A percentile compares a stretch with the other conserved stretches of the same genome.
Conservation (phyloP, 2,329 filamentous ascomycete genomes). For the Cercospora sesami region DNA sequence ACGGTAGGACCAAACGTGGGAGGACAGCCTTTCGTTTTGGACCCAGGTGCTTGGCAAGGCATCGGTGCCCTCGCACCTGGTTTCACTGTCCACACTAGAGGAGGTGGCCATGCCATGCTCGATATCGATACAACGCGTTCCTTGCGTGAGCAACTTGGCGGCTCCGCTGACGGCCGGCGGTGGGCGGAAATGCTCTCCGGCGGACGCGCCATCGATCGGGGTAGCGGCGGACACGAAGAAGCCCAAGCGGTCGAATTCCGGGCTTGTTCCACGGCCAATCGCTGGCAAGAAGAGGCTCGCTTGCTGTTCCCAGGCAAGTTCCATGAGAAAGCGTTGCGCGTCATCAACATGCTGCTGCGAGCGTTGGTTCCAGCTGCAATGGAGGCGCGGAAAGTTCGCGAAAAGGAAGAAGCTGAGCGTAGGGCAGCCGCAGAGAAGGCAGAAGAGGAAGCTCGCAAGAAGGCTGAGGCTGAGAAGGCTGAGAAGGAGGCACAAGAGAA, state of each 20-base stretch:
- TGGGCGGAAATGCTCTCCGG: constrained; percentile 44
- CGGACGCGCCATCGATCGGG: constrained; percentile 48
- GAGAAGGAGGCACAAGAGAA: constrained; percentile 55
- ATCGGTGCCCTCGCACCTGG: constrained; percentile 26
- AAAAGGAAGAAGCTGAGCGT: constrained; percentile 66
- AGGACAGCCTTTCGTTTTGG: constrained; percentile 26
- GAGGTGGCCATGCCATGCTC: constrained; percentile 26
- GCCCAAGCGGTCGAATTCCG: constrained; percentile 75
- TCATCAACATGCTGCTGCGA: constrained; percentile 69
- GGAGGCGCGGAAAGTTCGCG: constrained; percentile 72
- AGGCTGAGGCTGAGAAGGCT: constrained; percentile 62
- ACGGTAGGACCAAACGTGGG: constrained; percentile 25
- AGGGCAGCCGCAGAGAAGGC: constrained; percentile 63
- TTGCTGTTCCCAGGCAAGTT: constrained; percentile 71
- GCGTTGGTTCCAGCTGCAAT: constrained; percentile 80
- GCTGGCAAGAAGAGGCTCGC: constrained; percentile 88
- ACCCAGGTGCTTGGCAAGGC: constrained; percentile 27
- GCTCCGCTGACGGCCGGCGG: constrained; percentile 8
- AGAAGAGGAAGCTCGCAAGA: constrained; percentile 61
- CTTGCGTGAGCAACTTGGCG: constrained; percentile 28
- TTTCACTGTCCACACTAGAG: constrained; percentile 28
- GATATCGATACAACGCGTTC: constrained; percentile 34
- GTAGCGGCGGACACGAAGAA: constrained; percentile 55
- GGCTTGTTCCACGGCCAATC: constrained; percentile 67
- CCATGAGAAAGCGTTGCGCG: constrained; percentile 66